Evolutionary conservation across 2,329 filamentous ascomycete species (phyloP), one percentile per base, ranked within the genome.

Genomic region (Reticulascus tulasneorum): DNA sequence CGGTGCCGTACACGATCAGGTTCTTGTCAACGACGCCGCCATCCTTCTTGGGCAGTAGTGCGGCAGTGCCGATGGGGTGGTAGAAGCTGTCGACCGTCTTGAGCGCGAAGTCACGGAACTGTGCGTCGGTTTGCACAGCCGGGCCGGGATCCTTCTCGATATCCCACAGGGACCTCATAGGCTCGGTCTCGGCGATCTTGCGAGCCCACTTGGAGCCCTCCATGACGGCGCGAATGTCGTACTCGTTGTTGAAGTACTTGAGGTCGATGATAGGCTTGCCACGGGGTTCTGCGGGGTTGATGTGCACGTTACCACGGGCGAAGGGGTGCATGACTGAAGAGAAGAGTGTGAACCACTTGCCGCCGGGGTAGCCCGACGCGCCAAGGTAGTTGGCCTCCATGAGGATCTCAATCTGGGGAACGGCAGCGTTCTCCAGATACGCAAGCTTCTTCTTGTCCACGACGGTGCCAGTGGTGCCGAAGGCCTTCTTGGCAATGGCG

Each of bases 1-100:
- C 59, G 20, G 69, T 50, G 2, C 66, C 67, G 36, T 68, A 59
- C 3, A 71, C 66, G 23, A 57, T 59, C 6, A 70, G 54, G 27
- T 38, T 28, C 4, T 58, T 41, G 32, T 60, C 56, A 0, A 67
- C 64, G 9, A 67, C 64, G 13, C 64, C 64, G 9, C 62, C 64
- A 5, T 60, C 49, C 19, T 54, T 52, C 11, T 50, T 49, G 7
- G 60, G 60, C 37, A 66, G 51, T 61, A 68, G 67, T 6, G 63
- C 54, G 25, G 58, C 52, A 6, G 64, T 66, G 5, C 64, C 61
- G 11, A 52, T 52, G 2, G 60, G 58, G 46, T 67, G 64, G 30
- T 60, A 67, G 32, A 45, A 43, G 37, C 33, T 44, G 7, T 22
- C 18, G 17, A 33, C 20, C 11, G 28, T 33, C 17, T 40, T 32